These are phyloP conservation scores for Rhizodiscina lignyota DNA, from an alignment of 495 filamentous ascomycete genomes.

Conservation along the genomic window DNA sequence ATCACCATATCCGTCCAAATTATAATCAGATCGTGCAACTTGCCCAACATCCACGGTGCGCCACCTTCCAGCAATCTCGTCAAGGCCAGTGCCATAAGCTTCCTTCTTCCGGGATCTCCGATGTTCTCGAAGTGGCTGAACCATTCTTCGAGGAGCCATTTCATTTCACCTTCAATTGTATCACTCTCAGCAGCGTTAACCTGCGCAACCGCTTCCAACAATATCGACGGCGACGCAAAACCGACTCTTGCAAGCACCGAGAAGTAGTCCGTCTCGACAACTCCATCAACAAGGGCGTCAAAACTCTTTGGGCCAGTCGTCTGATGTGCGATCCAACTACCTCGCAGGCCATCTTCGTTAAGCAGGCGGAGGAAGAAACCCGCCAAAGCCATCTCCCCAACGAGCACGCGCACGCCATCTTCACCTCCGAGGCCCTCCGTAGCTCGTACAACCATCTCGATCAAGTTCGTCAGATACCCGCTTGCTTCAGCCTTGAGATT, in stretches of 20 bases:
- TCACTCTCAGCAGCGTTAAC: constrained; percentile 23
- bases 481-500: constrained; percentile 48
- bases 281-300: constrained; percentile 42
- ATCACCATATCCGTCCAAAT: constrained; percentile 53
- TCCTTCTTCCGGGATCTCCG: constrained; percentile 53
- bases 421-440: constrained; percentile 52
- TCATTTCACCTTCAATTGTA: constrained; percentile 33
- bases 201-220: constrained; percentile 34
- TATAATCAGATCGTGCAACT: constrained; percentile 48
- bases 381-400: constrained; percentile 51
- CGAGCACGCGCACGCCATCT: constrained; percentile 40
- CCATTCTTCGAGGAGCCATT: constrained; percentile 76
- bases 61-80: constrained; percentile 60
- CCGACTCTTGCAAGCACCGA: constrained; percentile 66
- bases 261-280: constrained; percentile 70
- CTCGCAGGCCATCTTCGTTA: constrained; percentile 44
- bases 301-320: constrained; percentile 20
- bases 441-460: constrained; percentile 54
- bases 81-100: constrained; percentile 66
- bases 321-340: constrained; percentile 47
- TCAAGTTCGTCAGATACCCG: constrained; percentile 43
- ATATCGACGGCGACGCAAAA: constrained; percentile 45
- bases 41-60: constrained; percentile 36
- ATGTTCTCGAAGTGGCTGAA: constrained; percentile 75
- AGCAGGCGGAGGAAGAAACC: constrained; percentile 51